Evolutionary conservation across 495 filamentous ascomycete species (phyloP), one percentile per base, ranked within the genome.

Genomic region (Extremus antarcticus): DNA sequence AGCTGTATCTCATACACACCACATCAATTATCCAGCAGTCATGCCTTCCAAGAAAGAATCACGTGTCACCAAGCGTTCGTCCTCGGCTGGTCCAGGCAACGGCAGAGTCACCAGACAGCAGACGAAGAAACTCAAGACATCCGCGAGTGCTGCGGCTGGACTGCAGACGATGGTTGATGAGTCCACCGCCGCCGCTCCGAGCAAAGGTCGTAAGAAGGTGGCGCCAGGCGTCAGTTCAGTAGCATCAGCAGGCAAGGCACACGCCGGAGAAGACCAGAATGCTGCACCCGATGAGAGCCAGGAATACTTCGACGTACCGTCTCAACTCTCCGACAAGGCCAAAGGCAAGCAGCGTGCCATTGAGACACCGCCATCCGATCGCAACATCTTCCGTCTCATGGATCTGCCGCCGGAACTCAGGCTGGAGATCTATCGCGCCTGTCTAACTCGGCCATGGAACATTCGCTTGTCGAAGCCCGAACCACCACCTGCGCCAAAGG

Each of bases 361-460:
- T 7, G 41, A 45, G 4, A 45, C 4, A 45, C 16, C 15, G 17
- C 41, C 41, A 7, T 4, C 50, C 20, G 29, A 35, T 4, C 29
- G 29, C 29, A 4, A 35, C 29, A 8, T 29, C 4, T 63, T 62
- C 47, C 59, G 49, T 16, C 25, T 62, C 29, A 54, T 58, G 45
- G 20, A 51, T 19, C 25, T 62, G 35, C 59, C 59, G 22, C 11
- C 55, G 1, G 59, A 62, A 51, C 53, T 62, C 55, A 43, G 59
- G 19, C 47, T 47, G n/a, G 55, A 57, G 35, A 58, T 62, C 35
- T 62, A 62, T 40, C 59, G 59, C 35, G 50, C 51, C 9, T 62
- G 55, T 41, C 32, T 62, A 16, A 62, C 54, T 13, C 17, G 58
- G 29, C 58, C 58, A 22, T 61, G 47, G 54, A 61, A 57, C n/a